phyloP scores from a whole-genome alignment of 2,329 filamentous ascomycete species.

The Fusarium sp. region DNA sequence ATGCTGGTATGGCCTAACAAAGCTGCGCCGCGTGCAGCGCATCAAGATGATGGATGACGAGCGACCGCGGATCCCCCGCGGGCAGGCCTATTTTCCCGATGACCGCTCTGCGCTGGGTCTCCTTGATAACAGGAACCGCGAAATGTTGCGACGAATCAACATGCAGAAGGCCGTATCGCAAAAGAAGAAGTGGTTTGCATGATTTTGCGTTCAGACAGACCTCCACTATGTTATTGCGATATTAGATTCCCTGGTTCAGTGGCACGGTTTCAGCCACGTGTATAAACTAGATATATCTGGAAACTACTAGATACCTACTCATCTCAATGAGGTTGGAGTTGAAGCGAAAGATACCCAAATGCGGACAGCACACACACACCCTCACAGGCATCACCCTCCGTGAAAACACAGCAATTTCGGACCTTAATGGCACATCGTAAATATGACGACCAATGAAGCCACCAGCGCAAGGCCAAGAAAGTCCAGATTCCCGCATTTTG shows the following conservation, averaged over 20 bases:
- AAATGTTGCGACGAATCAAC: conserved; percentile 62
- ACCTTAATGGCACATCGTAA: conserved; percentile 1
- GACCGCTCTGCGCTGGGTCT: conserved; percentile 55
- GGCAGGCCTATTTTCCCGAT: conserved; percentile 49
- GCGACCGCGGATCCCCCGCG: conserved; percentile 49
- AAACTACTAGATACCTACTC: conserved; percentile 37
- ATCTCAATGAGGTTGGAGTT: conserved; percentile 40
- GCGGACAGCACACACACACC: conserved; percentile 24
- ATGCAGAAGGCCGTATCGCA: conserved; percentile 54
- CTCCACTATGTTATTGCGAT: conserved; percentile 4
- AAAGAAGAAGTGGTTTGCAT: conserved; percentile 46
- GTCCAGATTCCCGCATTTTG: background rate
- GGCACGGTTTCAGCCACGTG: conserved; percentile 26
- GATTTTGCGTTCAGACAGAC: background rate
- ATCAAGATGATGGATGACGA: conserved; percentile 77
- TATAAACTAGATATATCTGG: conserved; percentile 26
- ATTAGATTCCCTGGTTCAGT: conserved; percentile 21
- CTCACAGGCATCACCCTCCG: conserved; percentile 4
- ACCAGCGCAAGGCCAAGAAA: background rate
- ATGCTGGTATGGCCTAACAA: conserved; percentile 83
- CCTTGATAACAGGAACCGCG: conserved; percentile 62
- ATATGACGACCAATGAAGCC: conserved; percentile 11
- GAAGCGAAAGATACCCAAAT: conserved; percentile 32
- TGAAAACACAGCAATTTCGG: background rate
- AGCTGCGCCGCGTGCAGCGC: conserved; percentile 84